Percentiles rank a stretch among this genome's conserved stretches.
phyloP scores from a whole-genome alignment of 352 stramenopile genomes.

The Phytophthora cryptogea region DNA sequence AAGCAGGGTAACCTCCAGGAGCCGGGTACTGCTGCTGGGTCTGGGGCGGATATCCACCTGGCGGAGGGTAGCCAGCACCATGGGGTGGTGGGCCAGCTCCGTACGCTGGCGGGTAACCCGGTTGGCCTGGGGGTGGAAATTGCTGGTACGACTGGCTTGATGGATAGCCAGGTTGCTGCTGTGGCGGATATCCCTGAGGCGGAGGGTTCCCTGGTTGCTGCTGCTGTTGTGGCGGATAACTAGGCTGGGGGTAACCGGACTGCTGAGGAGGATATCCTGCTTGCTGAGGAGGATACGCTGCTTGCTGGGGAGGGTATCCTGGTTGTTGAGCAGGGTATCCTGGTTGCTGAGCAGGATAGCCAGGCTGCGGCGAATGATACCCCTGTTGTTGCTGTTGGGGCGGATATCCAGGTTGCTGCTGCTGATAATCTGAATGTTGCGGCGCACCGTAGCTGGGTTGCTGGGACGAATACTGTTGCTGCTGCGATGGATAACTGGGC shows the following conservation, averaged over 20 bases:
- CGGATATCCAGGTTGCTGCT: conserved; percentile 34
- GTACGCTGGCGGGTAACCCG: conserved; percentile 35
- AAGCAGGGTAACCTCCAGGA: conserved; percentile 36
- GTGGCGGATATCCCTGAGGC: not conserved
- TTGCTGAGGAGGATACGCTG: conserved; percentile 24
- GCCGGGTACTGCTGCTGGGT: conserved; percentile 27
- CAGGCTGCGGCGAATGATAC: conserved; percentile 32
- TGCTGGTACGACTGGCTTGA: conserved; percentile 5
- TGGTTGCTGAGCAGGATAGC: conserved; percentile 28
- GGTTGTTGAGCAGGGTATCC: conserved; percentile 21
- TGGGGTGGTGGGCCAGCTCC: conserved; percentile 37
- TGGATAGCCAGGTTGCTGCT: conserved; percentile 10
- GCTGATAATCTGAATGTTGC: conserved; percentile 25
- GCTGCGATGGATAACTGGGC: conserved; percentile 4
- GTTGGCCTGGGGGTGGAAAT: conserved; percentile 23
- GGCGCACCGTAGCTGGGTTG: conserved; percentile 34
- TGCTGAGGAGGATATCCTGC: conserved; percentile 25
- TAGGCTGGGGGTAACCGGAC: conserved; percentile 17
- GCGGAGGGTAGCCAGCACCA: conserved; percentile 32
- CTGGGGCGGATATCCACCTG: conserved; percentile 18
- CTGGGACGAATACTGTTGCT: not conserved
- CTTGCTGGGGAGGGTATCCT: conserved; percentile 28
- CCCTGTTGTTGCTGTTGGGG: conserved; percentile 33
- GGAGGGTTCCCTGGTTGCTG: not conserved
- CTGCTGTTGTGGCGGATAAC: conserved; percentile 18